Evolutionary conservation across 2,329 filamentous ascomycete species (phyloP).

Genomic region (Setomelanomma holmii): DNA sequence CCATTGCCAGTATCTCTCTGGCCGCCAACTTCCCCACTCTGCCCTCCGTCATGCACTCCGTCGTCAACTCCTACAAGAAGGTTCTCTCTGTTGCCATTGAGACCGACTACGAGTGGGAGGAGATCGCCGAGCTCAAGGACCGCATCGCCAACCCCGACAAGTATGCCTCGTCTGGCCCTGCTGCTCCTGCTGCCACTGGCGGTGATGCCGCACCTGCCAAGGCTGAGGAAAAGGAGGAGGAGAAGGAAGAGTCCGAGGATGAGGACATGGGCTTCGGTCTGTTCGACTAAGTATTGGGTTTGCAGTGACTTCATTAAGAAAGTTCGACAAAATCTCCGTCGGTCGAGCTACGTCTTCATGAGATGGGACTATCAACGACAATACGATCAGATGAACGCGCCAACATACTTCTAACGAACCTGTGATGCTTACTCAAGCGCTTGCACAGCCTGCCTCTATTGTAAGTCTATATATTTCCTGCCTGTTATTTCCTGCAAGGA

Average conservation of each 20-base stretch:
- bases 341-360: slow-evolving; percentile 36
- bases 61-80: slow-evolving; percentile 99
- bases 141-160: slow-evolving; percentile 98
- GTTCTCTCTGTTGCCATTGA: slow-evolving; percentile 84
- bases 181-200: slow-evolving; percentile 59
- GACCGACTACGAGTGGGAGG: slow-evolving; percentile 93
- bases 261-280: slow-evolving; percentile 63
- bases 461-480: slow-evolving; percentile 43
- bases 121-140: slow-evolving; percentile 98
- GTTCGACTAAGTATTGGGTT: slow-evolving; percentile 55
- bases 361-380: slow-evolving; percentile 41
- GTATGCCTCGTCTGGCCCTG: slow-evolving; percentile 84
- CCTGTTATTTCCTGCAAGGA: slow-evolving; percentile 54
- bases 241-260: slow-evolving; percentile 65
- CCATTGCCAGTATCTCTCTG: slow-evolving; percentile 90
- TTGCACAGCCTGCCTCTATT: slow-evolving; percentile 9
- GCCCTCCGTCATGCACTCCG: slow-evolving; percentile 92
- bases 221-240: slow-evolving; percentile 61
- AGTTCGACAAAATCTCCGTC: slow-evolving; percentile 23
- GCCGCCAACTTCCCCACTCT: slow-evolving; percentile 94
- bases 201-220: slow-evolving; percentile 55
- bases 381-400: slow-evolving; percentile 44
- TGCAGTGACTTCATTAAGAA: slow-evolving; percentile 27
- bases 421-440: slow-evolving; percentile 37
- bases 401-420: slow-evolving; percentile 8